Evolutionary conservation across 2,329 filamentous ascomycete species (phyloP).

Genomic region (Aspergillus floridensis): DNA sequence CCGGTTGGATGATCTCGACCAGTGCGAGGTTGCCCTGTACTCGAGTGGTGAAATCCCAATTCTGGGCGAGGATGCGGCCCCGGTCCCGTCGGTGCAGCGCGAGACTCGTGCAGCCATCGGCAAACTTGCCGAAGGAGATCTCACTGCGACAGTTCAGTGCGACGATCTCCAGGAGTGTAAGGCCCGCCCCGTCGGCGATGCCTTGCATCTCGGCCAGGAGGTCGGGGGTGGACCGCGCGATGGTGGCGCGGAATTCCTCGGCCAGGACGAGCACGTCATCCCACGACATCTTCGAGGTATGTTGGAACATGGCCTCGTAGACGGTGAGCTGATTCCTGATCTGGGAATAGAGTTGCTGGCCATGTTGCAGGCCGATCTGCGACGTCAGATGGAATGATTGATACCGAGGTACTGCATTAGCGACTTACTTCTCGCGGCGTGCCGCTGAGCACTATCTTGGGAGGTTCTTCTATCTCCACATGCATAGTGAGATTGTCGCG

Average conservation of each 20-base stretch:
- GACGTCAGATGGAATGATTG: not conserved
- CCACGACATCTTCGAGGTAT: conserved; percentile 50
- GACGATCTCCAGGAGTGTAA: conserved; percentile 52
- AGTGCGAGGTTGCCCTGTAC: conserved; percentile 55
- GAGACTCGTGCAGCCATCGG: conserved; percentile 58
- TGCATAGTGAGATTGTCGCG: conserved; percentile 46
- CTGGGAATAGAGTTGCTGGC: conserved; percentile 37
- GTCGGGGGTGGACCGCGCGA: conserved; percentile 38
- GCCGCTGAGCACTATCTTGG: conserved; percentile 25
- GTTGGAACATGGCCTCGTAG: conserved; percentile 48
- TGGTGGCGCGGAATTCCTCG: conserved; percentile 46
- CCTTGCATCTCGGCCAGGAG: conserved; percentile 50
- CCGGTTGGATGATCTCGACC: conserved; percentile 45
- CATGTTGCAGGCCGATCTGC: conserved; percentile 52
- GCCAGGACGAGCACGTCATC: conserved; percentile 46
- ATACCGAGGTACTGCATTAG: not conserved
- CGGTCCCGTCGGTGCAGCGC: conserved; percentile 47
- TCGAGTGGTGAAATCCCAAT: conserved; percentile 58
- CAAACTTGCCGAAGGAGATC: conserved; percentile 57
- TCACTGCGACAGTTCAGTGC: conserved; percentile 61
- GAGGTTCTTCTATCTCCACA: conserved; percentile 14
- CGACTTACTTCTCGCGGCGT: conserved; percentile 26
- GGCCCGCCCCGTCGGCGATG: conserved; percentile 52
- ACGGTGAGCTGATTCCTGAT: conserved; percentile 47
- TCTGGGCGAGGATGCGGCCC: conserved; percentile 50